These are phyloP conservation scores for Debaryomyces sp. DNA, from an alignment of 1,139 yeast species.

Conservation along the genomic window DNA sequence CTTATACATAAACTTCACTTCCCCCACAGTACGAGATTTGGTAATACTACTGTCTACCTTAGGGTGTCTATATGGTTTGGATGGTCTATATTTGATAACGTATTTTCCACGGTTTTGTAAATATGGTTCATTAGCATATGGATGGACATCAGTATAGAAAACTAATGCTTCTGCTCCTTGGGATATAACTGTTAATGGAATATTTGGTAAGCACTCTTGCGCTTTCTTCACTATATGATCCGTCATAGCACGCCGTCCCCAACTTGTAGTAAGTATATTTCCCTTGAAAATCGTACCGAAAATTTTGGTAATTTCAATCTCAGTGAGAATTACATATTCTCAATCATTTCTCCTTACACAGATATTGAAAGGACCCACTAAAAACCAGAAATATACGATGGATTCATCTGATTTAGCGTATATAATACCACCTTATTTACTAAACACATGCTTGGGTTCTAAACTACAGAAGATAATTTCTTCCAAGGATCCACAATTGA, in stretches of 20 bases:
- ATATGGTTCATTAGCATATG: constrained; percentile 52
- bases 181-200: constrained; percentile 60
- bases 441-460: constrained; percentile 41
- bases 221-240: constrained; percentile 44
- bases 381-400: constrained; percentile 1
- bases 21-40: constrained; percentile 80
- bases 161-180: constrained; percentile 98
- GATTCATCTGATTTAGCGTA: constrained; percentile 24
- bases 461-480: constrained; percentile 30
- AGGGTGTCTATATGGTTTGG: constrained; percentile 88
- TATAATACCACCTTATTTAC: constrained; percentile 48
- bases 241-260: constrained; percentile 36
- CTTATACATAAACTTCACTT: constrained; percentile 74
- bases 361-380: background rate
- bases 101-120: constrained; percentile 35
- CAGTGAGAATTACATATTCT: constrained; percentile 8
- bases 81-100: constrained; percentile 85
- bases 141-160: constrained; percentile 65
- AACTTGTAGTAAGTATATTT: background rate
- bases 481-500: constrained; percentile 28
- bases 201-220: constrained; percentile 42
- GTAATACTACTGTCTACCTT: constrained; percentile 75
- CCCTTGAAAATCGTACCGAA: background rate
- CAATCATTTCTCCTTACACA: background rate
- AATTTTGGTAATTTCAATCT: constrained; percentile 1